Base-by-base conservation (phyloP, 768 basidiomycete genomes). In the Neoboletus brunneissimus region DNA sequence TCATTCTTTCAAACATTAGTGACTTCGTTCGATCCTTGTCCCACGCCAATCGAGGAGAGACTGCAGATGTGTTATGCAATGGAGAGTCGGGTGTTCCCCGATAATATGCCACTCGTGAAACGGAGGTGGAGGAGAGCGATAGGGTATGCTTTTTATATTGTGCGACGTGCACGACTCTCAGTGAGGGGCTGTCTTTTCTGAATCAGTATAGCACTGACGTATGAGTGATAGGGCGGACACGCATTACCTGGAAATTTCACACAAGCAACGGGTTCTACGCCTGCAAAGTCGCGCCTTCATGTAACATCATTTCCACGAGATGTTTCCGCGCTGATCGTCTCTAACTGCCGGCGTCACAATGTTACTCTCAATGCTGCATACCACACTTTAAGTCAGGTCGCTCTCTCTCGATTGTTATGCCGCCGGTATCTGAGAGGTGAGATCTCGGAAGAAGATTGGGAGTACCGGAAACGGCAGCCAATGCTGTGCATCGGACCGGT, bases 371-470 rank as follows among this genome's bases (percentile, higher is more conserved):
- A 82, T 7, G 73, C 77, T 53, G 80, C 73, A 6, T 77, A 76
- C 42, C 77, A 79, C 15, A 72, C 81, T 6, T 68, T 85, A 25
- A 77, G 32, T 35, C 47, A 48, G n/a, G 47, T 48, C 10, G 47
- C 32, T 23, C 31, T 80, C 18, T 68, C 82, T 20, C 81, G 83
- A 5, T 55, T 83, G 7, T 69, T 84, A 7, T 76, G 78, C 49
- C 72, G 75, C 38, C 73, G 69, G 48, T 79, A 77, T 53, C 62
- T 78, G 31, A 69, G 69, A 16, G 81, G 82, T 0, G 70, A 79
- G n/a, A 78, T 86, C 35, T 61, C 64, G 12, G 64, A 75, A 41
- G 73, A 73, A 13, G 83, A 86, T 63, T 85, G 83, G 84, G 73
- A 77, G 44, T 77, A 74, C 47, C 70, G 82, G 31, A 77, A 73